phyloP scores from a whole-genome alignment of 176 grass and related monocot species.

The Aegilops umbellulata region DNA sequence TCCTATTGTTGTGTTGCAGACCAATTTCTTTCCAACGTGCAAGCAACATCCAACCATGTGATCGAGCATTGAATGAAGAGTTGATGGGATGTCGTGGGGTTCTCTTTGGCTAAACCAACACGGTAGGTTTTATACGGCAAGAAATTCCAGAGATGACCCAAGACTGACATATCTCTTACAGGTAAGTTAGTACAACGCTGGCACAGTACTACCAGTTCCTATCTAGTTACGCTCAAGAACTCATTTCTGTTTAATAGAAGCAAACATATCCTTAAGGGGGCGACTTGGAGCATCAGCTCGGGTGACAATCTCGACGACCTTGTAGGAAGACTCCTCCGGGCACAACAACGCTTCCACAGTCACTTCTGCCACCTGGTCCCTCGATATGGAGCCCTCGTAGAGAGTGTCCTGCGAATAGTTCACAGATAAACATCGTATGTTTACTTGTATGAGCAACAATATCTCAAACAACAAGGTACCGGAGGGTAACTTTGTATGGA shows the following conservation, averaged over 20 bases:
- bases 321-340: constrained; percentile 57
- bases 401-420: constrained; percentile 53
- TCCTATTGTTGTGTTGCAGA: too few species aligned
- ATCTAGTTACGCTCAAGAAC: neutral
- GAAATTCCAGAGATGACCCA: too few species aligned
- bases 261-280: constrained; percentile 42
- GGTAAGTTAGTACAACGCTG: neutral
- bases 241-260: constrained; percentile 51
- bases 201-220: neutral
- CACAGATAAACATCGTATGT: neutral
- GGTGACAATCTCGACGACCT: constrained; percentile 66
- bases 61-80: too few species aligned
- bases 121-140: neutral
- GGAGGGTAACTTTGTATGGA: too few species aligned
- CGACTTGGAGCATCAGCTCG: constrained; percentile 39
- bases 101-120: neutral
- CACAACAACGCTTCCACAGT: constrained; percentile 54
- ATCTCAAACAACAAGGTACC: too few species aligned
- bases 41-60: too few species aligned
- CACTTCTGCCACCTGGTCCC: constrained; percentile 62
- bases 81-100: too few species aligned
- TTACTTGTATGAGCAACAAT: neutral
- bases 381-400: constrained; percentile 69
- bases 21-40: too few species aligned
- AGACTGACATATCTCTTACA: too few species aligned